Conservation (phyloP, 768 basidiomycete genomes). For the Pleurotus pulmonarius region DNA sequence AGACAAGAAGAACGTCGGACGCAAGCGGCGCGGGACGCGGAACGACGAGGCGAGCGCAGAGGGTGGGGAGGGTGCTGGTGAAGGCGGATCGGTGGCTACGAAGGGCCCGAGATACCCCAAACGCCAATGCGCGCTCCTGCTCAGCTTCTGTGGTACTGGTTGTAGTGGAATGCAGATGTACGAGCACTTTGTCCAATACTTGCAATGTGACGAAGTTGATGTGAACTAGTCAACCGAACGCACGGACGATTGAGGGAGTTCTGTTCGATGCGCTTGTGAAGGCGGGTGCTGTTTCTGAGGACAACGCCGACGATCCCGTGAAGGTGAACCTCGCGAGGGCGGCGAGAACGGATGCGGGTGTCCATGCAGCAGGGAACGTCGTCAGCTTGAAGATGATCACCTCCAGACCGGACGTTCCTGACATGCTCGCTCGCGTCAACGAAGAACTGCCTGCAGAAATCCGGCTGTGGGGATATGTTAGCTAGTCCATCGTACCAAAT, state of each 20-base stretch:
- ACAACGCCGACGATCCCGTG: constrained; percentile 87
- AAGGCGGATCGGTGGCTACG: constrained; percentile 12
- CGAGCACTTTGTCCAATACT: constrained; percentile 24
- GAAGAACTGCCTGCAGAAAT: constrained; percentile 87
- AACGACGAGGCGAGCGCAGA: constrained; percentile 25
- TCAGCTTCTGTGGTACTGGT: constrained; percentile 91
- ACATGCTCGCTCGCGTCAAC: constrained; percentile 75
- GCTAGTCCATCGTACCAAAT: constrained; percentile 21
- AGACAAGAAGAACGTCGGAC: constrained; percentile 31
- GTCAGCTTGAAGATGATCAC: constrained; percentile 91
- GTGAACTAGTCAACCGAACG: constrained; percentile 60
- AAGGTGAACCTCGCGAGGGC: constrained; percentile 88
- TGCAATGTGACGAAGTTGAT: background rate
- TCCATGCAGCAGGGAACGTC: constrained; percentile 94
- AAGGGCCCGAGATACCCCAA: constrained; percentile 72
- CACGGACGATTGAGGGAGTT: constrained; percentile 84
- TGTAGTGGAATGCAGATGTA: constrained; percentile 97
- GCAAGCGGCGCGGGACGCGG: constrained; percentile 41
- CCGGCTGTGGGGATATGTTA: constrained; percentile 84
- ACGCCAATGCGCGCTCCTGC: constrained; percentile 74
- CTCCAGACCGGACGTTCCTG: constrained; percentile 62
- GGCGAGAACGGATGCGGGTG: constrained; percentile 95
- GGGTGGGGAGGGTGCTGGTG: constrained; percentile 14
- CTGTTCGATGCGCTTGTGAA: constrained; percentile 86
- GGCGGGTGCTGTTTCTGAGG: constrained; percentile 89